Percentiles rank a stretch among this genome's conserved stretches.
Evolutionary conservation across 768 basidiomycete species (phyloP).

Genomic region (Rhodotorula graminis): DNA sequence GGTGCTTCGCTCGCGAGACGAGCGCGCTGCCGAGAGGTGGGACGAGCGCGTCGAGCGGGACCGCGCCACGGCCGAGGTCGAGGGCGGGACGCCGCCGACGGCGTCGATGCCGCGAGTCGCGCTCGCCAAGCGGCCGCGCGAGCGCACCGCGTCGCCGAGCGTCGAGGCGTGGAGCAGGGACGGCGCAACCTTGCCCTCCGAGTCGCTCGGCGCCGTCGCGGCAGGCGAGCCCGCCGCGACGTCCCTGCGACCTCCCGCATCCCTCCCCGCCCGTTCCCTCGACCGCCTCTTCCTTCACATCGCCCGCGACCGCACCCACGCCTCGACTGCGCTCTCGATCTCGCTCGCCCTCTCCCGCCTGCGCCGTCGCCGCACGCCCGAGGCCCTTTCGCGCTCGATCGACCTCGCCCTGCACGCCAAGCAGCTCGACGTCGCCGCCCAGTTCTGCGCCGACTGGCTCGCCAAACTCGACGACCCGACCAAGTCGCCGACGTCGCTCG

Average conservation of each 20-base stretch:
- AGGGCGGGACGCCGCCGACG: not conserved
- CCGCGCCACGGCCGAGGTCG: not conserved
- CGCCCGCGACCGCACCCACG: not conserved
- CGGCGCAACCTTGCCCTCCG: too few species aligned
- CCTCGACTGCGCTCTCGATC: not conserved
- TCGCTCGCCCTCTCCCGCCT: slow-evolving; percentile 17
- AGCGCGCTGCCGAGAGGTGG: slow-evolving; percentile 5
- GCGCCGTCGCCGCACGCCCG: not conserved
- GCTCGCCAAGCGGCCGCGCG: not conserved
- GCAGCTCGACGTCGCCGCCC: slow-evolving; percentile 17
- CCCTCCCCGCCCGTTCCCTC: slow-evolving; percentile 13
- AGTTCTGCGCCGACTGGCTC: slow-evolving; percentile 21
- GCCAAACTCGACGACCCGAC: not conserved
- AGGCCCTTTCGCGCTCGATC: slow-evolving; percentile 10
- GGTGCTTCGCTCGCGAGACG: not conserved
- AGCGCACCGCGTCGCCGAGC: not conserved
- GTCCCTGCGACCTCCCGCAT: slow-evolving; percentile 10
- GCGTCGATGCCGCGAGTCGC: not conserved
- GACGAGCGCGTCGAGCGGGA: slow-evolving; percentile 1
- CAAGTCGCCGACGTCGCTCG: not conserved
- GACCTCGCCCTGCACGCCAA: not conserved
- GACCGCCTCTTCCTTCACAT: slow-evolving; percentile 22
- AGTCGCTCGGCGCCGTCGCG: not conserved
- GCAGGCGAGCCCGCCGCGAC: not conserved
- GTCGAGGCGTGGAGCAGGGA: not conserved